Conservation (phyloP, 1,139 yeast genomes). For the Spathaspora sp. region DNA sequence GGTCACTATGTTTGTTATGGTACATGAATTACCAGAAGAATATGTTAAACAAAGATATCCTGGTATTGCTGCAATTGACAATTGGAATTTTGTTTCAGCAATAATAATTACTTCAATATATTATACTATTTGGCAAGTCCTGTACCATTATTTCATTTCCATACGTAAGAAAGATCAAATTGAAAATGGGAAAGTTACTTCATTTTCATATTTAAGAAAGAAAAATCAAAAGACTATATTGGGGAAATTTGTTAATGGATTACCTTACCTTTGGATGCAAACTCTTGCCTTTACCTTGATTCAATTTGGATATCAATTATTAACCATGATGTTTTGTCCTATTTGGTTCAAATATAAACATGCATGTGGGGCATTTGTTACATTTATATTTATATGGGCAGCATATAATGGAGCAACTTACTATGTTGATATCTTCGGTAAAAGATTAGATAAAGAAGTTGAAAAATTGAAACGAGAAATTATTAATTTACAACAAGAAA, state of each 20-base stretch:
- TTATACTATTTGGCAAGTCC: conserved; percentile 88
- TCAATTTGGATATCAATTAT: conserved; percentile 82
- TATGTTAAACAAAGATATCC: conserved; percentile 65
- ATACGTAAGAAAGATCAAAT: conserved; percentile 76
- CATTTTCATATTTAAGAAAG: conserved; percentile 80
- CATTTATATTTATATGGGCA: conserved; percentile 73
- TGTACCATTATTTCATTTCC: conserved; percentile 90
- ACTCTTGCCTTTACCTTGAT: conserved; percentile 80
- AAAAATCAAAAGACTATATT: conserved; percentile 62
- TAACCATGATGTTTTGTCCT: conserved; percentile 90
- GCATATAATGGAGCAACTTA: conserved; percentile 93
- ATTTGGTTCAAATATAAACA: conserved; percentile 73
- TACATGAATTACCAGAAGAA: conserved; percentile 68
- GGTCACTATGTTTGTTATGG: conserved; percentile 79
- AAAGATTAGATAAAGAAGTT: conserved; percentile 82
- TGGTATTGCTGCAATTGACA: conserved; percentile 66
- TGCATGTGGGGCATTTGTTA: conserved; percentile 68
- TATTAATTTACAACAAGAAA: conserved; percentile 52
- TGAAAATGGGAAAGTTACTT: conserved; percentile 81
- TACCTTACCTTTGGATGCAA: conserved; percentile 83
- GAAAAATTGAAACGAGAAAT: conserved; percentile 68
- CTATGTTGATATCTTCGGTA: conserved; percentile 88
- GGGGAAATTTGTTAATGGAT: conserved; percentile 77
- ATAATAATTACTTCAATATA: conserved; percentile 78
- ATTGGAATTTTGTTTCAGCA: conserved; percentile 74